Percentiles rank a stretch among this genome's conserved stretches.
Conservation (phyloP, 345 rosid genomes). For the Lumnitzera littorea region DNA sequence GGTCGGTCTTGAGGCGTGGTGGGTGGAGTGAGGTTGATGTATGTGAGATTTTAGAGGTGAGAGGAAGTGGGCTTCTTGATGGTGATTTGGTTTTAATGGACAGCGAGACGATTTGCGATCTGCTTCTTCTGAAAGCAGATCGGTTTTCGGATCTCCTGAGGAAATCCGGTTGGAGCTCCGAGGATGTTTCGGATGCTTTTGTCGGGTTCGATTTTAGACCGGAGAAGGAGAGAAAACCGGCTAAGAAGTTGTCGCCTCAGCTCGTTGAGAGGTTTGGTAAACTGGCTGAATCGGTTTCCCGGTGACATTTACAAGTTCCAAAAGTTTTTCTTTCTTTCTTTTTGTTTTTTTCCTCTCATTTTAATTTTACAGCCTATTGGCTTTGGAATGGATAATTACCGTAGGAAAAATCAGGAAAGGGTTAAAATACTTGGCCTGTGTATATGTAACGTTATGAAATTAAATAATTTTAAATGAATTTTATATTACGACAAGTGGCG, state of each 20-base stretch:
- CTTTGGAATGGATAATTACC: not conserved
- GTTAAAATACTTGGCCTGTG: too few relatives aligned
- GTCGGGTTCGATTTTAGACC: slow-evolving; percentile 67
- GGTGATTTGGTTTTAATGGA: slow-evolving; percentile 67
- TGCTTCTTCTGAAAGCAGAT: slow-evolving; percentile 71
- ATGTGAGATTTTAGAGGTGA: slow-evolving; percentile 60
- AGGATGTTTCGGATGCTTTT: slow-evolving; percentile 79
- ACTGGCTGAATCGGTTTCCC: slow-evolving; percentile 56
- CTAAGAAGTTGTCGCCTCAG: slow-evolving; percentile 61
- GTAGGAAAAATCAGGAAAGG: too few relatives aligned
- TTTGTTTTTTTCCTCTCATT: not conserved
- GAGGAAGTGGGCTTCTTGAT: slow-evolving; percentile 68
- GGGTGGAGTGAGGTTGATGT: slow-evolving; percentile 88
- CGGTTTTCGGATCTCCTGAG: slow-evolving; percentile 80
- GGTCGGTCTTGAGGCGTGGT: slow-evolving; percentile 71
- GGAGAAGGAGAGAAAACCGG: slow-evolving; percentile 74
- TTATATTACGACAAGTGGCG: too few relatives aligned
- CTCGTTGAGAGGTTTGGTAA: slow-evolving; percentile 66
- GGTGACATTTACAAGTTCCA: not conserved
- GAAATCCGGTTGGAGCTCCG: slow-evolving; percentile 97
- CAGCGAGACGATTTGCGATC: slow-evolving; percentile 65
- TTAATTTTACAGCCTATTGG: not conserved
- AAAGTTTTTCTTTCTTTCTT: not conserved
- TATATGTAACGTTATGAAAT: too few relatives aligned
- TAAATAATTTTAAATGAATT: too few relatives aligned